Evolutionary conservation across 768 basidiomycete genomes (phyloP).

Genomic region (Rhizopogon vesiculosus): DNA sequence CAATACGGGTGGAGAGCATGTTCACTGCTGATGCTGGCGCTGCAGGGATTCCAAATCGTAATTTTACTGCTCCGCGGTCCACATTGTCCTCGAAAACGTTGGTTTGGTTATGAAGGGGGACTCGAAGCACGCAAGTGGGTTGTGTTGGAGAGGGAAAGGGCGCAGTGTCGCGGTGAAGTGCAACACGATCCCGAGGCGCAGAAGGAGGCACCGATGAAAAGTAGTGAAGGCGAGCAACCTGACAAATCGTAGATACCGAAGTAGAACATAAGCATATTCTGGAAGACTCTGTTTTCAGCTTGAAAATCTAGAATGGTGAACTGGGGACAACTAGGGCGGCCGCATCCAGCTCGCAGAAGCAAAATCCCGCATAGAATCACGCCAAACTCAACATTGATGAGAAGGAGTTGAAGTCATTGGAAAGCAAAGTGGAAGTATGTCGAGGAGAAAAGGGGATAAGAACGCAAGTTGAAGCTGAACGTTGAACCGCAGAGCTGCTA

Average conservation of each 20-base stretch:
- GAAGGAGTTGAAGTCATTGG: constrained; percentile 51
- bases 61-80: constrained; percentile 66
- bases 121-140: constrained; percentile 37
- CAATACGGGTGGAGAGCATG: constrained; percentile 65
- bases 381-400: constrained; percentile 71
- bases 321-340: constrained; percentile 59
- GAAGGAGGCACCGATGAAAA: constrained; percentile 7
- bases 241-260: background rate
- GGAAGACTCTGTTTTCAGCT: background rate
- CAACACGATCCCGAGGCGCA: constrained; percentile 1
- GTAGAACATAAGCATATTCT: background rate
- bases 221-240: background rate
- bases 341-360: constrained; percentile 94
- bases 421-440: constrained; percentile 79
- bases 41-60: constrained; percentile 50
- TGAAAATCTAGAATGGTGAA: background rate
- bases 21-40: constrained; percentile 56
- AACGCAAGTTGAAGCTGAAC: too few species aligned
- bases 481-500: constrained; percentile 73
- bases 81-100: constrained; percentile 41
- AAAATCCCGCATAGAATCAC: constrained; percentile 63
- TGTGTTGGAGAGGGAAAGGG: constrained; percentile 16
- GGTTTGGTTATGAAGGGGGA: constrained; percentile 66
- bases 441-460: constrained; percentile 64
- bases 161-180: background rate